Evolutionary conservation across 306 rosid species (phyloP), one percentile per base, ranked within the genome.

Genomic region (Vigna nakashimae): DNA sequence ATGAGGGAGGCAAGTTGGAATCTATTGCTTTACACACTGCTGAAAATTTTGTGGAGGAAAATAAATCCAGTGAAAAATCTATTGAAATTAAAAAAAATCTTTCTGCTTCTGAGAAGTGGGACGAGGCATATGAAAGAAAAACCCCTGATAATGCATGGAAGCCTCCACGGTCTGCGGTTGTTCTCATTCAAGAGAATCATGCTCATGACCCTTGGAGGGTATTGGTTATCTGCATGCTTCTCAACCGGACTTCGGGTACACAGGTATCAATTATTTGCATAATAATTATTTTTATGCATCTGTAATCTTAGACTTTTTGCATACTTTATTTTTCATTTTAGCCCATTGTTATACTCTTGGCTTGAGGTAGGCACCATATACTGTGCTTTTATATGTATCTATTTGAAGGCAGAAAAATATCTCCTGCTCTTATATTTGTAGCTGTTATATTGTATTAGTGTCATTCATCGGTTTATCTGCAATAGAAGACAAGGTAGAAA

Each of bases 161-260:
- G 43, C 94, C 97, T 79, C 97, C 97, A 9, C 80, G 80, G 65
- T 90, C 97, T 11, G 15, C 15, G 0, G 8, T 18, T 53, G 9
- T 20, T 81, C 96, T 92, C 62, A 84, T 92, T 71, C 96, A 92
- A 82, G 92, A 92, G 77, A 80, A 73, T 58, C 96, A 92, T 73
- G 62, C 53, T 5, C 81, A 83, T 63, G 92, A 92, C 76, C 97
- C 97, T 30, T 90, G 96, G 97, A 89, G 90, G 66, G 94, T 92
- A 17, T 52, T 92, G 75, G 83, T 89, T 38, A 92, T 92, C 7
- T 92, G 97, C 52, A 78, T 89, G 86, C 92, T 90, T 28, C 85
- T 92, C 45, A 90, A 90, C 73, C 53, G 69, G 57, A 92, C 97
- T 34, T 24, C 63, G 36, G 94, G 97, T 50, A 1, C 0, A 0